Evolutionary conservation across 805 yeast genomes (phyloP).

Genomic region (Metschnikowia orientalis): DNA sequence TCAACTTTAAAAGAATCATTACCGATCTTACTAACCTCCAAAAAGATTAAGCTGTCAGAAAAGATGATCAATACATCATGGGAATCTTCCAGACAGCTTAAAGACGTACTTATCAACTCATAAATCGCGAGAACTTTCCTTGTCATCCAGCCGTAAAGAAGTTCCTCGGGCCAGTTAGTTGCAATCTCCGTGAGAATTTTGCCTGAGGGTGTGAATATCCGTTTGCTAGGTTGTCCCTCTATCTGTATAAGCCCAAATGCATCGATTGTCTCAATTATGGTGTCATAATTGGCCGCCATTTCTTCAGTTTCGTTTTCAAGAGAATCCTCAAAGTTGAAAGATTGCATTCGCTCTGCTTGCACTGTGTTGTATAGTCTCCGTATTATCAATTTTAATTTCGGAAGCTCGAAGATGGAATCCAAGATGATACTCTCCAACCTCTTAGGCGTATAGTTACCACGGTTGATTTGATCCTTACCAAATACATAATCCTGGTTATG

Average conservation of each 20-base stretch:
- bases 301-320: constrained; percentile 19
- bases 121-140: constrained; percentile 79
- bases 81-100: constrained; percentile 10
- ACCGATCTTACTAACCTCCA: constrained; percentile 46
- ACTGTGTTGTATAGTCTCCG: constrained; percentile 53
- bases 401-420: constrained; percentile 62
- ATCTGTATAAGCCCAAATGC: constrained; percentile 57
- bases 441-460: constrained; percentile 24
- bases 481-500: constrained; percentile 29
- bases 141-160: constrained; percentile 85
- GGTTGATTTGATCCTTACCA: constrained; percentile 27
- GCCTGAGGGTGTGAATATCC: constrained; percentile 89
- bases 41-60: constrained; percentile 71
- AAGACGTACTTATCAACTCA: constrained; percentile 32
- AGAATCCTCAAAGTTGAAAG: constrained; percentile 14
- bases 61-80: constrained; percentile 65
- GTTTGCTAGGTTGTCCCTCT: constrained; percentile 4
- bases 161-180: constrained; percentile 77
- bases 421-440: constrained; percentile 48
- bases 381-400: constrained; percentile 65
- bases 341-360: constrained; percentile 35
- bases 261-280: constrained; percentile 63
- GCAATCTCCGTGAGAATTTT: constrained; percentile 82
- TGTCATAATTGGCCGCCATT: constrained; percentile 42
- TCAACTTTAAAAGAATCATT: constrained; percentile 26